These are phyloP conservation scores for Fusarium austroafricanum DNA, from an alignment of 2,329 filamentous ascomycete genomes.

Conservation along the genomic window DNA sequence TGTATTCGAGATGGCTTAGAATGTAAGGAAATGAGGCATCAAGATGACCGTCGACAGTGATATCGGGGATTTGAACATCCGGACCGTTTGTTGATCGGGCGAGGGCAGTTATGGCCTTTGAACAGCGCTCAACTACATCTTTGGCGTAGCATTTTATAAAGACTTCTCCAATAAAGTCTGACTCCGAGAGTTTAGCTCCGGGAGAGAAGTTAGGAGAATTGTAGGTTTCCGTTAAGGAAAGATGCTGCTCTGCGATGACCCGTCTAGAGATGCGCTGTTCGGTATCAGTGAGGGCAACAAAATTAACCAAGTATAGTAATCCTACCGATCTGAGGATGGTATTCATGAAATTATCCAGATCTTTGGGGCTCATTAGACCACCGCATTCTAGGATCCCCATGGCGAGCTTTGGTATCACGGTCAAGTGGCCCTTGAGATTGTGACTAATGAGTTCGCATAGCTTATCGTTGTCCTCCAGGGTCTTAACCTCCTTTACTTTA, in stretches of 20 bases:
- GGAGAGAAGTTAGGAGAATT: conserved; percentile 91
- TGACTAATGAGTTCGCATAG: conserved; percentile 84
- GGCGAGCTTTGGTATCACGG: conserved; percentile 92
- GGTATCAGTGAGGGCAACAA: background rate
- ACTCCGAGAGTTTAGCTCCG: conserved; percentile 75
- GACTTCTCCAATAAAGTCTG: conserved; percentile 94
- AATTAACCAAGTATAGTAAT: conserved; percentile 4
- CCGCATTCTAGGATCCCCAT: conserved; percentile 95
- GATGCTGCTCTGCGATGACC: conserved; percentile 97
- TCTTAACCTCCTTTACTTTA: conserved; percentile 83
- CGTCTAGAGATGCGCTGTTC: conserved; percentile 87
- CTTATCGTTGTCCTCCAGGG: conserved; percentile 87
- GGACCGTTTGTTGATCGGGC: conserved; percentile 80
- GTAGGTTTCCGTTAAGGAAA: conserved; percentile 94
- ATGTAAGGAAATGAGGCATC: conserved; percentile 97
- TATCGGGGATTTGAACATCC: conserved; percentile 78
- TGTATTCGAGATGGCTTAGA: conserved; percentile 94
- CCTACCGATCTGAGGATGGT: conserved; percentile 87
- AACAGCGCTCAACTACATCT: conserved; percentile 88
- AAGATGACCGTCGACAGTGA: conserved; percentile 85
- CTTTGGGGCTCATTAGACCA: conserved; percentile 80
- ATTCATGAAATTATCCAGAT: conserved; percentile 95
- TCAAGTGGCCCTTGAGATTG: conserved; percentile 87
- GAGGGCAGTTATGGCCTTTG: conserved; percentile 78
- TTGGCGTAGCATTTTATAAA: conserved; percentile 92